Conservation (phyloP, 306 rosid genomes). For the Crotalaria pallida region DNA sequence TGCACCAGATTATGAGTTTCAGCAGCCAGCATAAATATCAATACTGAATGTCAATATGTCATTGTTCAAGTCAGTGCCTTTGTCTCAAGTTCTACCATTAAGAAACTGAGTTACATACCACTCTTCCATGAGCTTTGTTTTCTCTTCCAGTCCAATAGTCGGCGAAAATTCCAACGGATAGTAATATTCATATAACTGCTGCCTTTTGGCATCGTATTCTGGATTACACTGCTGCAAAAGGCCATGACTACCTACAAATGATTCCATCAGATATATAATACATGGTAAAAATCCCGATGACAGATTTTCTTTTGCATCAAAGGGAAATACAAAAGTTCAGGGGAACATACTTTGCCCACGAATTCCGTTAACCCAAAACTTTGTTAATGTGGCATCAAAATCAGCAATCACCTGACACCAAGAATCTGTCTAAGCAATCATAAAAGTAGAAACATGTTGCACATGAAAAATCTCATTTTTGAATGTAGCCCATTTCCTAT, state of each 20-base stretch:
- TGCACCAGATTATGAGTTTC: slow-evolving; percentile 7
- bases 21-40: background rate
- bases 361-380: slow-evolving; percentile 62
- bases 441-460: background rate
- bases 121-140: slow-evolving; percentile 90
- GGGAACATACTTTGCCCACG: slow-evolving; percentile 68
- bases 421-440: slow-evolving; percentile 18
- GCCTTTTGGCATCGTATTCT: slow-evolving; percentile 67
- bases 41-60: background rate
- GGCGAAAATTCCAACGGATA: slow-evolving; percentile 86
- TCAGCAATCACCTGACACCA: slow-evolving; percentile 68
- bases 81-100: background rate
- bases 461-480: background rate
- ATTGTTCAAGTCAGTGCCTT: background rate
- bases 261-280: slow-evolving; percentile 20
- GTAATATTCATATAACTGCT: slow-evolving; percentile 59
- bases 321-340: background rate
- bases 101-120: slow-evolving; percentile 50
- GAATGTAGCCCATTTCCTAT: background rate
- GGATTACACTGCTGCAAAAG: slow-evolving; percentile 80
- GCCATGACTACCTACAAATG: slow-evolving; percentile 69
- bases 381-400: slow-evolving; percentile 85
- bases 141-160: slow-evolving; percentile 64
- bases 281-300: slow-evolving; percentile 1
- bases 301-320: background rate